Evolutionary conservation across 2,329 filamentous ascomycete genomes (phyloP), one percentile per base, ranked within the genome.

Genomic region (Penicillium sp.): DNA sequence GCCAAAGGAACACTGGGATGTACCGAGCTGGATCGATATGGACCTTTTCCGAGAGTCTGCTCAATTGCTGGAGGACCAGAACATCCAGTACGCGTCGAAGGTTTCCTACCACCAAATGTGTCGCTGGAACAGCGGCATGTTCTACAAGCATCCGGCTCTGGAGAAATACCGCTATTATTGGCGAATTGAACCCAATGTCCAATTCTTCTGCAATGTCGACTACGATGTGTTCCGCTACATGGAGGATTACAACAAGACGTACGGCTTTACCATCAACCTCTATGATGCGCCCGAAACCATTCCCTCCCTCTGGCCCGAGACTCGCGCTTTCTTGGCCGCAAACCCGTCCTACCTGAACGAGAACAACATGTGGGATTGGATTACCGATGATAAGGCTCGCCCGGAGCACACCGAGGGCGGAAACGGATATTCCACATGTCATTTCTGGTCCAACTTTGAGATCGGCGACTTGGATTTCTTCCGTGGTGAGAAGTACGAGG

Each of bases 381-480:
- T 98, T 45, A 85, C 82, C 1, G 92, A 98, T 62, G 79, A 77
- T 45, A 66, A 74, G 39, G 76, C 81, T 32, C 77, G 92, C 32
- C 89, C 90, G 1, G 78, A 86, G 10, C 84, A 94, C 64, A 86
- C 87, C 59, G 62, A 74, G 37, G 79, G 82, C 47, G 90, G 90
- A 5, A 84, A 94, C 55, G 92, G 92, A 22, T 98, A 95, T 71
- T 94, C 87, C 22, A 96, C 92, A 2, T 98, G 92, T 64, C 92
- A 98, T 66, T 98, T 98, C 73, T 98, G 92, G 92, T 92, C 83
- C 56, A 98, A 98, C 66, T 98, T 98, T 55, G 92, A 98, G 67
- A 90, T 98, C 54, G 90, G 78, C 31, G 87, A 95, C 64, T 78
- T 98, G 76, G 77, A 77, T 47, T 95, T 98, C 66, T 98, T 88